Conservation (phyloP, 1,284 basidiomycete species). For the Tilletia setariae region DNA sequence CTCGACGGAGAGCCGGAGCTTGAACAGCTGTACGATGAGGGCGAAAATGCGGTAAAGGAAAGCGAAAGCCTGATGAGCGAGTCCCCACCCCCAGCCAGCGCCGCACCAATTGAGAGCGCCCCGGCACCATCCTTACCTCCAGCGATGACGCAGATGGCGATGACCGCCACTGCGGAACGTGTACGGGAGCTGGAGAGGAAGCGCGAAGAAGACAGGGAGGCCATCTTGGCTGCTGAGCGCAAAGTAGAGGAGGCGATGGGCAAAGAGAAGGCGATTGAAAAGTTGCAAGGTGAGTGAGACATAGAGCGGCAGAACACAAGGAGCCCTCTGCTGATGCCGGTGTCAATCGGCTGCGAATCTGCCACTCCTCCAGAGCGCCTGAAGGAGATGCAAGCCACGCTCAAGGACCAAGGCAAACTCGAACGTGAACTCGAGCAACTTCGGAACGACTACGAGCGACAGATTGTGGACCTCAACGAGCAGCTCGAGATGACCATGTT, state of each 20-base stretch:
- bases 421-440: conserved; percentile 42
- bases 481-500: conserved; percentile 91
- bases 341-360: background rate
- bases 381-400: conserved; percentile 39
- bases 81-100: too few species aligned
- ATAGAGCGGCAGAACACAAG: background rate
- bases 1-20: conserved; percentile 56
- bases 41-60: conserved; percentile 62
- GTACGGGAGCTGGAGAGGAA: conserved; percentile 79
- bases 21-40: conserved; percentile 55
- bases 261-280: conserved; percentile 74
- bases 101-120: too few species aligned
- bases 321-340: background rate
- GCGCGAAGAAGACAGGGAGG: conserved; percentile 77
- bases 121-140: conserved; percentile 3
- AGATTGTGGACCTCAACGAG: conserved; percentile 72
- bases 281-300: conserved; percentile 66
- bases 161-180: conserved; percentile 55
- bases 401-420: conserved; percentile 39
- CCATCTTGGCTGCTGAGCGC: conserved; percentile 78
- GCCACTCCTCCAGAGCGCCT: conserved; percentile 16
- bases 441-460: conserved; percentile 58
- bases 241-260: conserved; percentile 77
- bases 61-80: too few species aligned
- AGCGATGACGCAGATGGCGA: background rate